These are phyloP conservation scores for Coniochaeta hoffmannii DNA, from an alignment of 2,329 filamentous ascomycete genomes.

Conservation along the genomic window DNA sequence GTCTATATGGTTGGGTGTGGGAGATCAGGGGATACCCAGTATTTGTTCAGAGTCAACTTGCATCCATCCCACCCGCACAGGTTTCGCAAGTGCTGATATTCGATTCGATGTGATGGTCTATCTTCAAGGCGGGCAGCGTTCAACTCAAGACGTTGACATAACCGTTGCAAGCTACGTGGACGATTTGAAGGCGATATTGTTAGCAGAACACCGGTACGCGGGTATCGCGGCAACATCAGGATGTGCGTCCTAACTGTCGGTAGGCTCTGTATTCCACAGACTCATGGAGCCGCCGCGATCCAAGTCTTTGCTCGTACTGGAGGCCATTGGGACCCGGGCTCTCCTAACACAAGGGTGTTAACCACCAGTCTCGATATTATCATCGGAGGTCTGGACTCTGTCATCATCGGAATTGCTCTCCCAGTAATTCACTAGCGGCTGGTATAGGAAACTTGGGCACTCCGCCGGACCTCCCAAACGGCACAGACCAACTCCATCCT, in stretches of 20 bases:
- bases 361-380: conserved; percentile 9
- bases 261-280: conserved; percentile 8
- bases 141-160: conserved; percentile 9
- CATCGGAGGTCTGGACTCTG: conserved; percentile 4
- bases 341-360: neutral
- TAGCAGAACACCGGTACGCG: conserved; percentile 4
- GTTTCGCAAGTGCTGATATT: neutral
- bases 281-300: conserved; percentile 7
- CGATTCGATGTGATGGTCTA: too few species aligned
- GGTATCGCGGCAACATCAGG: neutral
- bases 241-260: neutral
- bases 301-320: conserved; percentile 11
- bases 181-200: conserved; percentile 4
- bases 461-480: conserved; percentile 5
- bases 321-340: conserved; percentile 5
- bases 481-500: conserved; percentile 7
- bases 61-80: too few species aligned
- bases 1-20: neutral
- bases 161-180: conserved; percentile 6
- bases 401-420: neutral
- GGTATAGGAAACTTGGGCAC: conserved; percentile 9
- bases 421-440: neutral
- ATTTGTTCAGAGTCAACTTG: too few species aligned
- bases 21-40: neutral
- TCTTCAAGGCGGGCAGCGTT: conserved; percentile 6